Percentiles rank a stretch among this genome's conserved stretches.
Evolutionary conservation across 805 yeast species (phyloP).

Genomic region (Ascoidea asiatica): DNA sequence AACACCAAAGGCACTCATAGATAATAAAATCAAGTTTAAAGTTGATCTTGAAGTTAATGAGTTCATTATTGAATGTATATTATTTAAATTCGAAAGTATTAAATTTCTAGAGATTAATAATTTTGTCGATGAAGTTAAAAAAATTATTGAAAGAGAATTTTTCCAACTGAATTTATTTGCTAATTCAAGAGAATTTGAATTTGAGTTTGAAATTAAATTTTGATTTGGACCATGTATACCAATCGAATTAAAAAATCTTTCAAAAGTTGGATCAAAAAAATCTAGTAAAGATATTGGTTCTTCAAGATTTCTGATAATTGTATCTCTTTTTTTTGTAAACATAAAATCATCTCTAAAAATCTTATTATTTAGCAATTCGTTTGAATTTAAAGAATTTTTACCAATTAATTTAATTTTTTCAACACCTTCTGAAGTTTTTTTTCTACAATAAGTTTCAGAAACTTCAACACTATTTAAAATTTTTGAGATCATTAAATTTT

Average conservation of each 20-base stretch:
- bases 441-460: constrained; percentile 61
- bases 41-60: constrained; percentile 6
- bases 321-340: constrained; percentile 69
- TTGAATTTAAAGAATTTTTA: constrained; percentile 46
- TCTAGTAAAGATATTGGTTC: constrained; percentile 55
- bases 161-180: constrained; percentile 19
- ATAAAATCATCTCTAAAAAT: constrained; percentile 61
- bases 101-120: constrained; percentile 10
- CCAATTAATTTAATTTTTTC: constrained; percentile 52
- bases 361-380: constrained; percentile 37
- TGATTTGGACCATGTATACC: constrained; percentile 15
- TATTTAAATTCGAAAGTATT: constrained; percentile 17
- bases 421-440: constrained; percentile 45
- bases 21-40: constrained; percentile 23
- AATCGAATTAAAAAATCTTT: constrained; percentile 37
- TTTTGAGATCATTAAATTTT: constrained; percentile 48
- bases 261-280: constrained; percentile 65
- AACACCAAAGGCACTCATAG: constrained; percentile 37
- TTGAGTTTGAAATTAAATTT: not conserved
- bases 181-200: constrained; percentile 8
- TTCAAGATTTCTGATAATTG: constrained; percentile 40
- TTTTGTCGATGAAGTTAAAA: constrained; percentile 17
- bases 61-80: constrained; percentile 6
- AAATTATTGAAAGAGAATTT: constrained; percentile 17
- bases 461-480: constrained; percentile 48